A percentile compares a stretch with the other conserved stretches of the same genome.
Evolutionary conservation across 345 rosid genomes (phyloP).

Genomic region (Psidium guajava): DNA sequence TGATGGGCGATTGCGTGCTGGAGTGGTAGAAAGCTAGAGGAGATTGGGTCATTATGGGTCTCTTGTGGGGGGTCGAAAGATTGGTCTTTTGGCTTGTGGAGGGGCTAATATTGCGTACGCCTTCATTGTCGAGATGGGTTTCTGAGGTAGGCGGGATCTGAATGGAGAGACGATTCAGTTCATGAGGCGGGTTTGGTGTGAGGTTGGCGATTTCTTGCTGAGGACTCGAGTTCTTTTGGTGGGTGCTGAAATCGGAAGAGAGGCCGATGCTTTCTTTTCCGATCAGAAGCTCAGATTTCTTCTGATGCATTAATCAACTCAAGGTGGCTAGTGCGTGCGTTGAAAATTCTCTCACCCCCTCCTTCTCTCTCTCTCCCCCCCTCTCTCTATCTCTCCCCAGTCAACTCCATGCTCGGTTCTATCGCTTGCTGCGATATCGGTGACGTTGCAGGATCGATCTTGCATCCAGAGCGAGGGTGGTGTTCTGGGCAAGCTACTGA

Average conservation of each 20-base stretch:
- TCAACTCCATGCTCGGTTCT: not conserved
- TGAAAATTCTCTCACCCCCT: not conserved
- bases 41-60: slow-evolving; percentile 33
- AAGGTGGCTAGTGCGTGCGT: not conserved
- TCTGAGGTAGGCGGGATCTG: slow-evolving; percentile 27
- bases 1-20: not conserved
- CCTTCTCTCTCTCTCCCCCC: not conserved
- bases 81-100: slow-evolving; percentile 5
- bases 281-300: slow-evolving; percentile 9
- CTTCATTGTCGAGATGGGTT: slow-evolving; percentile 13
- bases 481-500: not conserved
- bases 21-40: slow-evolving; percentile 7
- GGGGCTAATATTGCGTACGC: slow-evolving; percentile 1
- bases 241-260: slow-evolving; percentile 5
- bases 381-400: not conserved
- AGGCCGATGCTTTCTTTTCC: not conserved
- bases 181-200: not conserved
- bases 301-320: slow-evolving; percentile 19
- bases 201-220: not conserved
- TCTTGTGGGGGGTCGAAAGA: slow-evolving; percentile 35
- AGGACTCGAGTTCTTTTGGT: not conserved
- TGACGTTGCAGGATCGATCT: not conserved
- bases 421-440: not conserved
- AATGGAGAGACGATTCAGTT: slow-evolving; percentile 20
- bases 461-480: not conserved